Conservation (phyloP, 129 eudicot genomes). For the Lonicera japonica region DNA sequence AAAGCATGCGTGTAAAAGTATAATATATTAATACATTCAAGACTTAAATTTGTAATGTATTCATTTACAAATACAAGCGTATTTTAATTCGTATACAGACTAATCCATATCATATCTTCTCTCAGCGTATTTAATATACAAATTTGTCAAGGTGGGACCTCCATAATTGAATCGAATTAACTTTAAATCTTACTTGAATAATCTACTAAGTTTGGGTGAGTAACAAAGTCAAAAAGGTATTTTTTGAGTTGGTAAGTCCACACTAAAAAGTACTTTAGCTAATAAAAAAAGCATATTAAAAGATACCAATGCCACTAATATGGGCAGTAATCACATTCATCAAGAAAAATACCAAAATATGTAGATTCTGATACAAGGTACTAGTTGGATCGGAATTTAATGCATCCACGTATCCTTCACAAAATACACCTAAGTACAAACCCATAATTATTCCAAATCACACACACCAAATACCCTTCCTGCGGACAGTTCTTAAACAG, state of each 20-base stretch:
- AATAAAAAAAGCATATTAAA: neutral
- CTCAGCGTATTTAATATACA: neutral
- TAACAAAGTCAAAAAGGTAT: slow-evolving; percentile 1
- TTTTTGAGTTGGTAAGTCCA: neutral
- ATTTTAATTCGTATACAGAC: too few species aligned
- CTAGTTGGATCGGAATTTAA: neutral
- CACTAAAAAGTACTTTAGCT: neutral
- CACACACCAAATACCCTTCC: too few species aligned
- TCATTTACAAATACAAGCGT: too few species aligned
- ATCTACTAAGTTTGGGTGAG: slow-evolving; percentile 1
- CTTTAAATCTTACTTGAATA: neutral
- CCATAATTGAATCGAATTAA: neutral
- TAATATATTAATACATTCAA: too few species aligned
- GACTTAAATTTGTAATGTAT: too few species aligned
- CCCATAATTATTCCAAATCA: neutral
- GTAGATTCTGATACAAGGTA: slow-evolving; percentile 6
- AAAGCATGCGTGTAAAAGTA: too few species aligned
- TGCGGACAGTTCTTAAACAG: too few species aligned
- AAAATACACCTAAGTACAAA: neutral
- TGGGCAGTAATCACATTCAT: neutral
- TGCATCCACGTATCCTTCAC: neutral
- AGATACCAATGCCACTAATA: neutral
- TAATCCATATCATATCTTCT: too few species aligned
- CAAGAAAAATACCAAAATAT: neutral
- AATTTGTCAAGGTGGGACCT: neutral